Conservation (phyloP, 805 yeast species). For the Wickerhamomyces ciferrii region DNA sequence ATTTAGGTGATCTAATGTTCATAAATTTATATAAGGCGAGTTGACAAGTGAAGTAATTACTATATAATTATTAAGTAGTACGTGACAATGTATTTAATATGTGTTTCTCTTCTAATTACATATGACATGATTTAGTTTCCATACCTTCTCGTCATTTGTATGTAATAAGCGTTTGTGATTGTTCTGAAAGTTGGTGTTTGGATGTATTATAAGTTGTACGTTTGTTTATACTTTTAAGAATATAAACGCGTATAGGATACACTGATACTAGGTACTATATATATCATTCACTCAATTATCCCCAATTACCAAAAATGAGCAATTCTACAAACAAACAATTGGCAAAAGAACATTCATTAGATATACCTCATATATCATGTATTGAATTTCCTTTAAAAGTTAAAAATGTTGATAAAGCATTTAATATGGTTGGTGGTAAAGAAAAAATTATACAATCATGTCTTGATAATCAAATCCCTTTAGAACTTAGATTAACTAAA, state of each 20-base stretch:
- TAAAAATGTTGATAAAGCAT: conserved; percentile 53
- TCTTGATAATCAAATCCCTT: conserved; percentile 26
- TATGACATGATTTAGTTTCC: too few species aligned
- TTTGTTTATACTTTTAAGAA: too few species aligned
- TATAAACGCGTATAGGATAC: too few species aligned
- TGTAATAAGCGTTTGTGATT: not conserved
- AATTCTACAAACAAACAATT: conserved; percentile 16
- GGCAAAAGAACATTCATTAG: conserved; percentile 58
- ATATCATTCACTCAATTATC: too few species aligned
- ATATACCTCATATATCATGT: conserved; percentile 67
- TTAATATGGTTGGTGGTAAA: conserved; percentile 66
- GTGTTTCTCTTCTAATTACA: too few species aligned
- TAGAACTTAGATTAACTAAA: conserved; percentile 35
- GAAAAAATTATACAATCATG: conserved; percentile 25
- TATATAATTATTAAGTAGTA: too few species aligned
- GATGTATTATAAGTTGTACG: not conserved
- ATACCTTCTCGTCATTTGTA: not conserved
- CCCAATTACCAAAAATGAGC: not conserved
- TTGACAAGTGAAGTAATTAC: too few species aligned
- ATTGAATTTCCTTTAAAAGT: conserved; percentile 79
- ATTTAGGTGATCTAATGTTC: too few species aligned
- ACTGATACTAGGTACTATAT: too few species aligned
- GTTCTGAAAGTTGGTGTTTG: not conserved
- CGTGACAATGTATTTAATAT: too few species aligned
- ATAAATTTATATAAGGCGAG: too few species aligned